Evolutionary conservation across 2,329 filamentous ascomycete species (phyloP).

Genomic region (Dryadomyces quercivorus): DNA sequence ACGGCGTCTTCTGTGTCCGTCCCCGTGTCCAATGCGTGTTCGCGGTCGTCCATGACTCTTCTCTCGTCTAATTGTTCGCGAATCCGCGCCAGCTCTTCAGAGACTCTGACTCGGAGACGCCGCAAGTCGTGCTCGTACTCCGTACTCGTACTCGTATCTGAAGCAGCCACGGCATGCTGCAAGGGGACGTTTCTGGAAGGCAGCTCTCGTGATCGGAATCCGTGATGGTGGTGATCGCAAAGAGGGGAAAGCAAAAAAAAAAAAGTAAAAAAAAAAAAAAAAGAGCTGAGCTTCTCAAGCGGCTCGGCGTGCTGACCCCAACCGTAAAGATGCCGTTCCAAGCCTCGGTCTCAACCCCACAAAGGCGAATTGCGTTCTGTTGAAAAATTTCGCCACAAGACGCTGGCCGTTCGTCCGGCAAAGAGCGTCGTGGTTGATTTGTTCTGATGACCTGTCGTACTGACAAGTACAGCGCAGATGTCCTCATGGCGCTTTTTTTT

Average conservation of each 20-base stretch:
- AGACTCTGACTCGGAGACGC: too few relatives aligned
- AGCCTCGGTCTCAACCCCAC: neutral
- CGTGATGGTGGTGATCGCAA: neutral
- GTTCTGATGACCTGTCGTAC: constrained; percentile 7
- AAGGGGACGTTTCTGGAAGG: too few relatives aligned
- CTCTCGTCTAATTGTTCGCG: too few relatives aligned
- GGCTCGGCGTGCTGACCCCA: neutral
- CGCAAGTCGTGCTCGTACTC: neutral
- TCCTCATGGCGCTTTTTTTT: constrained; percentile 12
- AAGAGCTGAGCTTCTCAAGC: too few relatives aligned
- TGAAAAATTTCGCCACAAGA: neutral
- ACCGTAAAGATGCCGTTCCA: neutral
- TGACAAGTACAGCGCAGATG: constrained; percentile 15
- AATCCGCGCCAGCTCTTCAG: too few relatives aligned
- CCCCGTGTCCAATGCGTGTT: neutral
- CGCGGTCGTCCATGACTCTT: neutral
- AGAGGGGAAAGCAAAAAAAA: too few relatives aligned
- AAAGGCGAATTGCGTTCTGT: neutral
- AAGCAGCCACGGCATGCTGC: too few relatives aligned
- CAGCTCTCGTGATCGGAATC: neutral
- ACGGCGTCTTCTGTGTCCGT: neutral
- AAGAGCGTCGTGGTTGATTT: neutral
- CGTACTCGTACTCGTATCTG: too few relatives aligned
- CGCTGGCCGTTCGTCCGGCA: constrained; percentile 1
- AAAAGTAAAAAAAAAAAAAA: neutral